Conservation (phyloP, 2,329 filamentous ascomycete genomes). For the Alternaria incomplexa region DNA sequence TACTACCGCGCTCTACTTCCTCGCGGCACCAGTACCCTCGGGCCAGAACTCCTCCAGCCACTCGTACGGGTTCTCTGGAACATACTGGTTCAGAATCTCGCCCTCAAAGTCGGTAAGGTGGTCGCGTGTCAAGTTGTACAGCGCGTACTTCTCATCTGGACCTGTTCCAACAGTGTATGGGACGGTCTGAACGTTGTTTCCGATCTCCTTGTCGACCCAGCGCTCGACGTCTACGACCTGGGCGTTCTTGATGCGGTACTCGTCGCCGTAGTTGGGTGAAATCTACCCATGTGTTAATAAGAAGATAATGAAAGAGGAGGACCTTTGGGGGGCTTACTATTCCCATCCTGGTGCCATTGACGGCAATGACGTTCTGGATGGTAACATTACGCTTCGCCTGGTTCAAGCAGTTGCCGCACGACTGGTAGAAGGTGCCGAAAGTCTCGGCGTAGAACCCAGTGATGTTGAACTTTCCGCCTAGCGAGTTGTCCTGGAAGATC, state of each 20-base stretch:
- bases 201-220: constrained; percentile 35
- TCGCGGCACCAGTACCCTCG: background rate
- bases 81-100: constrained; percentile 21
- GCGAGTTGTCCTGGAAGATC: constrained; percentile 28
- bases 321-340: constrained; percentile 15
- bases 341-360: constrained; percentile 34
- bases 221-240: constrained; percentile 26
- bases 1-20: background rate
- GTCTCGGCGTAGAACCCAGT: constrained; percentile 34
- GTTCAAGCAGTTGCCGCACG: constrained; percentile 34
- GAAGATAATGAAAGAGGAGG: background rate
- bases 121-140: constrained; percentile 34
- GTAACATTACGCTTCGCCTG: constrained; percentile 36
- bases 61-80: constrained; percentile 28
- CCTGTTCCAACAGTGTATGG: constrained; percentile 33
- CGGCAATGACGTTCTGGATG: constrained; percentile 32
- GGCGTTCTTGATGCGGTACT: constrained; percentile 32
- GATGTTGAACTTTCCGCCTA: constrained; percentile 32
- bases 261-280: constrained; percentile 33
- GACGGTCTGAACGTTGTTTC: constrained; percentile 35
- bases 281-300: constrained; percentile 7
- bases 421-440: constrained; percentile 35
- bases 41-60: constrained; percentile 33
- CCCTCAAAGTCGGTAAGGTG: constrained; percentile 30
- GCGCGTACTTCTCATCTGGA: constrained; percentile 34